Percentiles rank a stretch among this genome's conserved stretches.
Conservation (phyloP, 2,329 filamentous ascomycete genomes). For the Neonectria coccinea region DNA sequence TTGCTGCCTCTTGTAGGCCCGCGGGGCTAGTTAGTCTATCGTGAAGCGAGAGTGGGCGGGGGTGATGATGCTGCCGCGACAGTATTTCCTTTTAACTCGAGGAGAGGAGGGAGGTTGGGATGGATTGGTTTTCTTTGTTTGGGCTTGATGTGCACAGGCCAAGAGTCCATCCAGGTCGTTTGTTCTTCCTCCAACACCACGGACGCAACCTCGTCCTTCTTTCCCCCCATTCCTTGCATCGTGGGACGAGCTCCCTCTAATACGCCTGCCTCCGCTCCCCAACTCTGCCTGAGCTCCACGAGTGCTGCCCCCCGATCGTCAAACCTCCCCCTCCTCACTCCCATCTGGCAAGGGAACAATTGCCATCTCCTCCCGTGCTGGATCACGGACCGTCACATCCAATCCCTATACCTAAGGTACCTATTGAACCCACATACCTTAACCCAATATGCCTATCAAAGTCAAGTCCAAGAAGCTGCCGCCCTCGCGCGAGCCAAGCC, state of each 20-base stretch:
- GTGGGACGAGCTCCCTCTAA: slow-evolving; percentile 9
- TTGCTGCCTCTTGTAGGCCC: not conserved
- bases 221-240: slow-evolving; percentile 10
- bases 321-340: not conserved
- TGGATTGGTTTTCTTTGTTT: not conserved
- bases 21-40: not conserved
- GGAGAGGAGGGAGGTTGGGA: slow-evolving; percentile 1
- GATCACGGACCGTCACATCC: slow-evolving; percentile 1
- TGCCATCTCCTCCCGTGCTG: not conserved
- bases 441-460: slow-evolving; percentile 52
- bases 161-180: slow-evolving; percentile 18
- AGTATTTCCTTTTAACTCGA: not conserved
- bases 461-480: slow-evolving; percentile 51
- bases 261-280: not conserved
- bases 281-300: not conserved
- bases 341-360: slow-evolving; percentile 5
- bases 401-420: not conserved
- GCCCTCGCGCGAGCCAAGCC: slow-evolving; percentile 51
- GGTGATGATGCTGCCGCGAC: not conserved
- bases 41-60: slow-evolving; percentile 6
- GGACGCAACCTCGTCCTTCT: not conserved
- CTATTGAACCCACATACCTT: no score
- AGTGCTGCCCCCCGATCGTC: not conserved
- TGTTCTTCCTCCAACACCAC: not conserved
- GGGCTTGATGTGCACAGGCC: slow-evolving; percentile 17